A percentile compares a stretch with the other conserved stretches of the same genome.
Conservation (phyloP, 2,329 filamentous ascomycete species). For the Ceratocystis albifundus region DNA sequence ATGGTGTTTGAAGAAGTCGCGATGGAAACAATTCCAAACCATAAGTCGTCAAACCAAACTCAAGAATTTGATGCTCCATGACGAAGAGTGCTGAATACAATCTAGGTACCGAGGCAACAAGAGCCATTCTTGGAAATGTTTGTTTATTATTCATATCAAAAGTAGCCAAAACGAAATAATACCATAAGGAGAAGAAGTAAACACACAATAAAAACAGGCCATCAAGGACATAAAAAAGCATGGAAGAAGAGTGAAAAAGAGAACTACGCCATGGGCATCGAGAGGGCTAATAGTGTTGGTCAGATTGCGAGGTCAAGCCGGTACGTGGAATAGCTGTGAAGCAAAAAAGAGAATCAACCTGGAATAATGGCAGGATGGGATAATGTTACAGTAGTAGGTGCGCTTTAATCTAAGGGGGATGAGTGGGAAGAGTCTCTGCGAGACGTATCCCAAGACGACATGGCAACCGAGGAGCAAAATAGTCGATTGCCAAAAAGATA, state of each 20-base stretch:
- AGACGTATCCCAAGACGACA: background rate
- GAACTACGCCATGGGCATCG: background rate
- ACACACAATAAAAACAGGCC: background rate
- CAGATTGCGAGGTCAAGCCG: background rate
- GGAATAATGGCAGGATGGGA: background rate
- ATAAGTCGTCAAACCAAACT: background rate
- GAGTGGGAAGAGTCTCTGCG: background rate
- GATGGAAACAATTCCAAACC: background rate
- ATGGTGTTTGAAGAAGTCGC: background rate
- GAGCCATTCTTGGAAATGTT: background rate
- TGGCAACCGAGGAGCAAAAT: background rate
- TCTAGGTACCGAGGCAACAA: background rate
- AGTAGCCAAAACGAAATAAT: constrained; percentile 5
- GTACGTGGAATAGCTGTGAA: background rate
- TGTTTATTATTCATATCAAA: constrained; percentile 8
- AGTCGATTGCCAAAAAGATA: constrained; percentile 4
- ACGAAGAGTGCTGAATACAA: background rate
- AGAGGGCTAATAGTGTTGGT: background rate
- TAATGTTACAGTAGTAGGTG: constrained; percentile 6
- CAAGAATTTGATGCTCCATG: background rate
- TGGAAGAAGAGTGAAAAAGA: background rate
- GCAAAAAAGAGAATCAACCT: background rate
- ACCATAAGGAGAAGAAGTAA: background rate
- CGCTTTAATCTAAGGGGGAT: background rate
- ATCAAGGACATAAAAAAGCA: background rate